Percentiles rank a stretch among this genome's conserved stretches.
phyloP scores from a whole-genome alignment of 75 land plant species.

The Pseudotsuga menziesii region DNA sequence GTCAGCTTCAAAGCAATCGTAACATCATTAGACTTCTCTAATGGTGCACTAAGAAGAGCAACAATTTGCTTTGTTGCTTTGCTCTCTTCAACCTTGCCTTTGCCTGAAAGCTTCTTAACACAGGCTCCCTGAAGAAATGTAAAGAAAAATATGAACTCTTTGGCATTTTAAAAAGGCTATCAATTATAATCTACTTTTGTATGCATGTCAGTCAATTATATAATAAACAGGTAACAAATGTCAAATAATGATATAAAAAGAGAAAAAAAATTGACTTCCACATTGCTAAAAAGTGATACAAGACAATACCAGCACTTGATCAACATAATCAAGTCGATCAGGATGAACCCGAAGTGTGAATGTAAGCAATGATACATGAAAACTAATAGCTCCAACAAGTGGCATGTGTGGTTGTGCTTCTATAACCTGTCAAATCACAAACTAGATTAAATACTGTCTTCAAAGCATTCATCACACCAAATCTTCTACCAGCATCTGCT shows the following conservation, averaged over 20 bases:
- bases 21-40: conserved; percentile 93
- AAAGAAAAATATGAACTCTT: conserved; percentile 4
- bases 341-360: too few species aligned
- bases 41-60: conserved; percentile 88
- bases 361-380: too few species aligned
- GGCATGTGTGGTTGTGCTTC: too few species aligned
- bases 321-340: too few species aligned
- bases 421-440: too few species aligned
- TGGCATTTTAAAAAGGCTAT: neutral
- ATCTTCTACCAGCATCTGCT: too few species aligned
- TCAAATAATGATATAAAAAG: neutral
- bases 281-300: neutral
- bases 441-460: too few species aligned
- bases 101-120: conserved; percentile 78
- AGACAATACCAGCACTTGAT: conserved; percentile 84
- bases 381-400: too few species aligned
- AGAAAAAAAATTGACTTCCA: neutral
- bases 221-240: neutral
- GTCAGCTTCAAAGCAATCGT: conserved; percentile 69
- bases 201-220: neutral
- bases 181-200: neutral
- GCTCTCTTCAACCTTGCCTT: conserved; percentile 76
- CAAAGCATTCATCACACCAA: too few species aligned
- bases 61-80: conserved; percentile 93
- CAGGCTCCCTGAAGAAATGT: conserved; percentile 75